These are phyloP conservation scores for Ustilago shanxiensis DNA, from an alignment of 1,284 basidiomycete species.

Conservation along the genomic window DNA sequence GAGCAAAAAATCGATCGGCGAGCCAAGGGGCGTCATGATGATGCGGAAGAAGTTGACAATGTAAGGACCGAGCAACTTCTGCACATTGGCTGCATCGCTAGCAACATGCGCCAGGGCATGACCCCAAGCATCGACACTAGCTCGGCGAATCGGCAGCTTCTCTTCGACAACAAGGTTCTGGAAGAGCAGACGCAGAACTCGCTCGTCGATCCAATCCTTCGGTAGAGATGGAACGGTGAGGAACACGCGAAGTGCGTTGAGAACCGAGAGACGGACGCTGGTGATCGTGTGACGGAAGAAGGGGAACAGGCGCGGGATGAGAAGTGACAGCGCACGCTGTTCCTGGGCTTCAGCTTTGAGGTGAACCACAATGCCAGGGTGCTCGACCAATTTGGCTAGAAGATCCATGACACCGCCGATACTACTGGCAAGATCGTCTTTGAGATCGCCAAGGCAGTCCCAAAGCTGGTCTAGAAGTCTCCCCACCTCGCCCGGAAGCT, in stretches of 20 bases:
- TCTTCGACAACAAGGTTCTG: slow-evolving; percentile 97
- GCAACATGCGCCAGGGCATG: slow-evolving; percentile 74
- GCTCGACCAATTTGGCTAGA: slow-evolving; percentile 43
- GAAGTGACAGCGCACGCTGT: slow-evolving; percentile 74
- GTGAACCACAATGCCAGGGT: slow-evolving; percentile 81
- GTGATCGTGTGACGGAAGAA: slow-evolving; percentile 98
- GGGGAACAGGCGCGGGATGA: slow-evolving; percentile 90
- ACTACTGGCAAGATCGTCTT: slow-evolving; percentile 96
- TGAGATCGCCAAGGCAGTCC: slow-evolving; percentile 90
- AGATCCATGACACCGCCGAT: slow-evolving; percentile 98
- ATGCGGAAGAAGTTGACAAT: slow-evolving; percentile 75
- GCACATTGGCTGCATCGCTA: slow-evolving; percentile 30
- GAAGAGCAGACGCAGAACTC: slow-evolving; percentile 86
- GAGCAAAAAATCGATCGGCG: slow-evolving; percentile 79
- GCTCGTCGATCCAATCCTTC: slow-evolving; percentile 83
- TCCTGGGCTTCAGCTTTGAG: slow-evolving; percentile 70
- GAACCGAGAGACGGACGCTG: slow-evolving; percentile 91
- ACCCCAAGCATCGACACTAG: slow-evolving; percentile 84
- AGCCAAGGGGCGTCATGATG: slow-evolving; percentile 90
- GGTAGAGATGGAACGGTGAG: slow-evolving; percentile 82
- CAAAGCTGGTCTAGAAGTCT: slow-evolving; percentile 87
- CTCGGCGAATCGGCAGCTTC: slow-evolving; percentile 83
- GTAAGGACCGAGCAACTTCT: slow-evolving; percentile 58
- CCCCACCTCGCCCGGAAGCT: slow-evolving; percentile 74
- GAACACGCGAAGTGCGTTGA: slow-evolving; percentile 88